Conservation (phyloP, 225 moss, liverwort and hornwort genomes). For the Sphagnum contortum region DNA sequence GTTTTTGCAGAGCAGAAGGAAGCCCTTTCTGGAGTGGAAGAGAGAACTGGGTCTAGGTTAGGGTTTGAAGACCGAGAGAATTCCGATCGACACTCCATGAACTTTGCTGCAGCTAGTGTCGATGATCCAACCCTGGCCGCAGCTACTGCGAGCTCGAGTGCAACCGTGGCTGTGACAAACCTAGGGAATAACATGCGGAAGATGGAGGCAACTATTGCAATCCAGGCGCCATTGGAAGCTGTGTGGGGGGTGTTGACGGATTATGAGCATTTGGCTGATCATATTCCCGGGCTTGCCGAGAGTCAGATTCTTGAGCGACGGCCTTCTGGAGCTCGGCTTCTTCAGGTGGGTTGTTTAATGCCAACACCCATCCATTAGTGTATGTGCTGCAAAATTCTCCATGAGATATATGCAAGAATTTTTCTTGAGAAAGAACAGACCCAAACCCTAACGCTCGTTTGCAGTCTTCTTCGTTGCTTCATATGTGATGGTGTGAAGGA, state of each 20-base stretch:
- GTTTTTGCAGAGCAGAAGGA: conserved; percentile 4
- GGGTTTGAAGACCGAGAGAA: neutral
- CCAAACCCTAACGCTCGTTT: too few species aligned
- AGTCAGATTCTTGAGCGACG: conserved; percentile 62
- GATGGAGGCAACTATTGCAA: conserved; percentile 56
- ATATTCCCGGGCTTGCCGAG: conserved; percentile 79
- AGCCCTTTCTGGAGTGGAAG: conserved; percentile 15
- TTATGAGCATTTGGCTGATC: conserved; percentile 69
- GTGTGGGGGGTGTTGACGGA: conserved; percentile 86
- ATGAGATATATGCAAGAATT: too few species aligned
- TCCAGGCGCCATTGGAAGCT: conserved; percentile 51
- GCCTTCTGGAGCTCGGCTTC: conserved; percentile 48
- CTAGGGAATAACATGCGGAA: conserved; percentile 57
- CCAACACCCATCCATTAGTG: neutral
- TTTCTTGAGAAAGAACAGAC: too few species aligned
- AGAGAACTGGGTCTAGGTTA: neutral
- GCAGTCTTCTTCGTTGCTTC: too few species aligned
- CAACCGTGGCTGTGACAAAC: conserved; percentile 56
- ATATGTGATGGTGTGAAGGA: too few species aligned
- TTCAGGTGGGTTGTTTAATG: conserved; percentile 34
- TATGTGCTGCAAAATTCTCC: too few species aligned
- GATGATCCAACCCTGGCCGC: conserved; percentile 6
- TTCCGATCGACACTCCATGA: too few species aligned
- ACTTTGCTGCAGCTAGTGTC: neutral
- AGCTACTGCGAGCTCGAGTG: conserved; percentile 11